phyloP scores from a whole-genome alignment of 2,329 filamentous ascomycete species.

The Hysterium pulicare region DNA sequence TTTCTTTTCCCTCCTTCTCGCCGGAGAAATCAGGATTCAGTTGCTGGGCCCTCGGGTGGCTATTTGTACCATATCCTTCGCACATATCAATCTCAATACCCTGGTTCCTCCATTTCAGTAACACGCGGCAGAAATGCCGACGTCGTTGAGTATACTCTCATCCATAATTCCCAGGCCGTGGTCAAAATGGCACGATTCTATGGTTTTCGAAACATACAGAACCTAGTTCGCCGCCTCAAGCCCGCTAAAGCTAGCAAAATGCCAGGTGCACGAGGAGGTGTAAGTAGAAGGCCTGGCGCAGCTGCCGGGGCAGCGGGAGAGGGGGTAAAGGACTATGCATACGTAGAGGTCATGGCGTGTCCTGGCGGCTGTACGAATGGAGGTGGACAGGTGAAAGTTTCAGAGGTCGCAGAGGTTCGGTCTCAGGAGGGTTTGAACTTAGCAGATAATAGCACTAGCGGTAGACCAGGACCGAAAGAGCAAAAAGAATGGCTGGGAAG shows the following conservation, averaged over 20 bases:
- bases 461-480: slow-evolving; percentile 67
- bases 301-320: slow-evolving; percentile 59
- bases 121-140: slow-evolving; percentile 82
- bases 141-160: slow-evolving; percentile 78
- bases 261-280: slow-evolving; percentile 31
- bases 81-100: slow-evolving; percentile 66
- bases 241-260: slow-evolving; percentile 66
- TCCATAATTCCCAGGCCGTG: slow-evolving; percentile 44
- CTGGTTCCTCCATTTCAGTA: slow-evolving; percentile 68
- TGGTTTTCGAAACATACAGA: slow-evolving; percentile 97
- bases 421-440: slow-evolving; percentile 26
- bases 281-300: slow-evolving; percentile 66
- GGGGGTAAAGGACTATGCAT: slow-evolving; percentile 71
- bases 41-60: slow-evolving; percentile 80
- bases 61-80: slow-evolving; percentile 82
- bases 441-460: slow-evolving; percentile 30
- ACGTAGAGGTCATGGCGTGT: slow-evolving; percentile 98
- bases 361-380: slow-evolving; percentile 98
- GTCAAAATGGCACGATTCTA: slow-evolving; percentile 72
- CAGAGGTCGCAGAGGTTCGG: slow-evolving; percentile 60
- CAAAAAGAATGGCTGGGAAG: slow-evolving; percentile 66
- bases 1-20: slow-evolving; percentile 67
- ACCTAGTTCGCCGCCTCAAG: slow-evolving; percentile 87
- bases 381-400: slow-evolving; percentile 89
- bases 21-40: slow-evolving; percentile 43